Evolutionary conservation across 2,329 filamentous ascomycete genomes (phyloP).

Genomic region (Calonectria pseudoturangicola): DNA sequence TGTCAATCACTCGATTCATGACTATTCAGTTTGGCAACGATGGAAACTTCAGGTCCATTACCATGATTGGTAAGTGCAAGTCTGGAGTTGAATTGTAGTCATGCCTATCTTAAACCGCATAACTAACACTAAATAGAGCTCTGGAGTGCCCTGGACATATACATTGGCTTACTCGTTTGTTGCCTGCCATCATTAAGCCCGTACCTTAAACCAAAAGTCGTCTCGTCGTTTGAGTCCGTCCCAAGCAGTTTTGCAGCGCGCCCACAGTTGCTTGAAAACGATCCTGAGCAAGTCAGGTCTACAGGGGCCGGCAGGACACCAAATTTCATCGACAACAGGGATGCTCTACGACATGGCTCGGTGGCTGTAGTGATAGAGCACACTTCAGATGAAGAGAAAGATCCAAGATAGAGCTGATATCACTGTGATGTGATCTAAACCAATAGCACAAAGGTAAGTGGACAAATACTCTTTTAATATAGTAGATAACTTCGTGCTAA

Average conservation of each 20-base stretch:
- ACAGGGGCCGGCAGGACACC: not conserved
- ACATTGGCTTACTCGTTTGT: not conserved
- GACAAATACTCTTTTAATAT: too few species aligned
- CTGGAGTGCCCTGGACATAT: conserved; percentile 1
- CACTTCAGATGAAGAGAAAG: not conserved
- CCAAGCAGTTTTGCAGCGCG: not conserved
- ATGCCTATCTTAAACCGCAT: not conserved
- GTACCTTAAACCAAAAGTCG: not conserved
- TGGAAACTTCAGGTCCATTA: not conserved
- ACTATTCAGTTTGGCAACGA: conserved; percentile 4
- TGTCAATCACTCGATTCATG: conserved; percentile 21
- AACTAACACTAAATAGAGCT: not conserved
- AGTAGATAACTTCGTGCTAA: too few species aligned
- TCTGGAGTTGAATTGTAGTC: too few species aligned
- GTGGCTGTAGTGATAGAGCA: conserved; percentile 13
- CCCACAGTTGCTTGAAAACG: not conserved
- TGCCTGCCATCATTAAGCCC: conserved; percentile 1
- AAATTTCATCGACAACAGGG: not conserved
- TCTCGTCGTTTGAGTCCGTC: not conserved
- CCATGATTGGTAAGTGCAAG: conserved; percentile 3
- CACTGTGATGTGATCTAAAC: too few species aligned
- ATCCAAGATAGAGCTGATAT: not conserved
- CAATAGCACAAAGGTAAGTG: too few species aligned
- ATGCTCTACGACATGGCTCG: not conserved
- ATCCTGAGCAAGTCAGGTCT: not conserved